Conservation (phyloP, 352 stramenopile species). For the Pythium folliculosum region DNA sequence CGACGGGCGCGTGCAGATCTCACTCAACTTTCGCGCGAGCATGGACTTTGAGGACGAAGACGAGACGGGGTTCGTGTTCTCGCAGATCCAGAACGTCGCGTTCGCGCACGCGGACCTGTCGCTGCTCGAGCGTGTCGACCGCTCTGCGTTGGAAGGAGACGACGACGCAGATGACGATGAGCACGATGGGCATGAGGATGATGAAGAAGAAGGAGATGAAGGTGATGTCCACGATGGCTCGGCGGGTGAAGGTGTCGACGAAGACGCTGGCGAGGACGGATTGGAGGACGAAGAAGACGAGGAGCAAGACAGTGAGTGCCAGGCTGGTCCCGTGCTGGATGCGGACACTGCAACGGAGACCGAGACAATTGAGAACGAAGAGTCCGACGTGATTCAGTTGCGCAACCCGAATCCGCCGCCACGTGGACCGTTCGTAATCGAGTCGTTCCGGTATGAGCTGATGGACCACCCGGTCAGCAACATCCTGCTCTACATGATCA, state of each 20-base stretch:
- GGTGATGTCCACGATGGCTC: neutral
- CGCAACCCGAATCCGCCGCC: conserved; percentile 7
- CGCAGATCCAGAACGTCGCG: conserved; percentile 22
- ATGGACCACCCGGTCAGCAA: conserved; percentile 16
- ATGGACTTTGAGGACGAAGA: conserved; percentile 19
- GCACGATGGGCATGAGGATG: neutral
- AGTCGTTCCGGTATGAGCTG: conserved; percentile 19
- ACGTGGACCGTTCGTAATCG: conserved; percentile 15
- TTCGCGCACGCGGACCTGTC: conserved; percentile 15
- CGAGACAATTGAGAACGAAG: neutral
- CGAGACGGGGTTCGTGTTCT: conserved; percentile 16
- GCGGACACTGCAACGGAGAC: neutral
- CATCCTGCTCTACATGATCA: conserved; percentile 20
- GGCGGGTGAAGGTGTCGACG: neutral
- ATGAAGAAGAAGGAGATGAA: neutral
- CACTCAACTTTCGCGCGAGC: conserved; percentile 8
- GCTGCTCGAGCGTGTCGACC: conserved; percentile 2
- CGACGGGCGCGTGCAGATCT: conserved; percentile 16
- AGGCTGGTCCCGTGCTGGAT: neutral
- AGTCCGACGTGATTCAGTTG: neutral
- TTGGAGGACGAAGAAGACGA: neutral
- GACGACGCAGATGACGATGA: neutral
- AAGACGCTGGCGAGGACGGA: neutral
- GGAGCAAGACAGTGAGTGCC: neutral
- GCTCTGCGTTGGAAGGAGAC: neutral